These are phyloP conservation scores for Botrytis paeoniae DNA, from an alignment of 2,329 filamentous ascomycete genomes.

Conservation along the genomic window DNA sequence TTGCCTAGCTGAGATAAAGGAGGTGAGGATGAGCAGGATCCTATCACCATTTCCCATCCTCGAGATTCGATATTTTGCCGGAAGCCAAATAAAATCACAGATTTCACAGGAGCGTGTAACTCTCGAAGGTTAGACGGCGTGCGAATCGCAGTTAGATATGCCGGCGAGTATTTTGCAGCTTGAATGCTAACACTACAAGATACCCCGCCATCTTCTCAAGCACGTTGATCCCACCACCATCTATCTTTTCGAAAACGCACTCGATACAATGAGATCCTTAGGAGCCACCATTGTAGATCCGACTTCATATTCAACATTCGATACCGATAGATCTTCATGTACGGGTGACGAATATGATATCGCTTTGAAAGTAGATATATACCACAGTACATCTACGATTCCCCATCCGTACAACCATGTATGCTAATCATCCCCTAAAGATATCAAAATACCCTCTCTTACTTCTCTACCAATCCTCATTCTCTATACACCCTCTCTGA, in stretches of 20 bases:
- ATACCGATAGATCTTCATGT: conserved; percentile 43
- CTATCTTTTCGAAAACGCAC: not conserved
- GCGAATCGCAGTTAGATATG: conserved; percentile 6
- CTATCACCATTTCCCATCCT: conserved; percentile 1
- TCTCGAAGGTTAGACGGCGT: conserved; percentile 1
- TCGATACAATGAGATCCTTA: conserved; percentile 1
- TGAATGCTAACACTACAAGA: not conserved
- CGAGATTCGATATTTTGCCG: not conserved
- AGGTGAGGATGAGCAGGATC: conserved; percentile 11
- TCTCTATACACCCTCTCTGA: conserved; percentile 3
- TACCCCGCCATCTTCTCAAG: conserved; percentile 11
- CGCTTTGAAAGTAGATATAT: not conserved
- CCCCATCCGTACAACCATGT: not conserved
- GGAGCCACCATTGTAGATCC: conserved; percentile 58
- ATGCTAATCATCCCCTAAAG: not conserved
- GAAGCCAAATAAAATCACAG: not conserved
- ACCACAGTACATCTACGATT: conserved; percentile 3
- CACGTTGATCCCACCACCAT: not conserved
- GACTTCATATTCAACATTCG: conserved; percentile 54
- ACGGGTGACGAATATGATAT: conserved; percentile 7
- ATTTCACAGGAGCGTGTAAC: not conserved
- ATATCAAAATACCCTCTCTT: not conserved
- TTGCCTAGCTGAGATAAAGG: not conserved
- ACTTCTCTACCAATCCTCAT: conserved; percentile 14
- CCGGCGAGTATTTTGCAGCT: not conserved